Conservation (phyloP, 345 rosid species). For the Heritiera fomes region DNA sequence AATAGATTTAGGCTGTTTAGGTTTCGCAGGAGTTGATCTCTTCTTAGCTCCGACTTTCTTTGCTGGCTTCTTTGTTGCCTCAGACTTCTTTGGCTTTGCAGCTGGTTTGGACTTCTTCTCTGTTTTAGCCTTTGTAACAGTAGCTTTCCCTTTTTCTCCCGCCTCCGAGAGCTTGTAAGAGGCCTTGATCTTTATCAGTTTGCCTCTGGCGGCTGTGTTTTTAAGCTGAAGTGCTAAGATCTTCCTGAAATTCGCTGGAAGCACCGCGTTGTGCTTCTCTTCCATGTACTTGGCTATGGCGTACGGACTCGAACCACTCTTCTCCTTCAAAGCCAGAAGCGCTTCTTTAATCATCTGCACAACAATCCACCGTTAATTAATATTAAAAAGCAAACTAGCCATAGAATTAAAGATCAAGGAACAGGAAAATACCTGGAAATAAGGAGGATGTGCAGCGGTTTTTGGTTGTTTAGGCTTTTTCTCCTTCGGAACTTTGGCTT, state of each 20-base stretch:
- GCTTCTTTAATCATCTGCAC: constrained; percentile 85
- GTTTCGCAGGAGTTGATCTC: constrained; percentile 41
- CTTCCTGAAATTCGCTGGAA: constrained; percentile 70
- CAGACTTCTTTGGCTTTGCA: constrained; percentile 28
- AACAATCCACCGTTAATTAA: background rate
- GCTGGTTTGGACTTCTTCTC: constrained; percentile 21
- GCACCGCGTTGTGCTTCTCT: constrained; percentile 64
- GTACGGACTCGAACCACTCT: constrained; percentile 83
- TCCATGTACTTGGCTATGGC: constrained; percentile 83
- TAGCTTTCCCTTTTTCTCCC: constrained; percentile 21
- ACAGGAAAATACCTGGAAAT: constrained; percentile 51
- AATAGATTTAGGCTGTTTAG: constrained; percentile 46
- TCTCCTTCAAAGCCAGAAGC: constrained; percentile 56
- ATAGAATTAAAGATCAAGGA: background rate
- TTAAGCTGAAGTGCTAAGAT: constrained; percentile 64
- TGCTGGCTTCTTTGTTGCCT: constrained; percentile 36
- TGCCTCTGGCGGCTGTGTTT: constrained; percentile 63
- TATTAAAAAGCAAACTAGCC: background rate
- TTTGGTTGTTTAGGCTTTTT: constrained; percentile 48
- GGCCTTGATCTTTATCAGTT: constrained; percentile 75
- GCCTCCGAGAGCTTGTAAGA: constrained; percentile 69
- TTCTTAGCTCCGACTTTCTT: constrained; percentile 41
- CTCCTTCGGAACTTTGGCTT: constrained; percentile 34
- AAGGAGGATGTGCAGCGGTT: constrained; percentile 71
- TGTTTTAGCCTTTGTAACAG: constrained; percentile 1